phyloP scores from a whole-genome alignment of 345 rosid genomes.

The Linum tenue region DNA sequence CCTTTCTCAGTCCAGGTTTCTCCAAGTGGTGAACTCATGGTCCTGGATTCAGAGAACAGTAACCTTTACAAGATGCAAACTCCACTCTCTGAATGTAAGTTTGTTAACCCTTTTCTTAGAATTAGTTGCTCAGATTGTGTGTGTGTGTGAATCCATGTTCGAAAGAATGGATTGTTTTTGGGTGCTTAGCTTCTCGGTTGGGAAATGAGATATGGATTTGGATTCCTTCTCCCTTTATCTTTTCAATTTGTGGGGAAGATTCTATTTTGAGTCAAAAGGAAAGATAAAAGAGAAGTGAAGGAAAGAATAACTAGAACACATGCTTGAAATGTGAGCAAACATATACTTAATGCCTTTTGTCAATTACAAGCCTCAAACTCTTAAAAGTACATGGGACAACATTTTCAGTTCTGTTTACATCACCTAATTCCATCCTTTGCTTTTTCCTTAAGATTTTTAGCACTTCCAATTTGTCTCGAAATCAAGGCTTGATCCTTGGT shows the following conservation, averaged over 20 bases:
- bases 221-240: slow-evolving; percentile 1
- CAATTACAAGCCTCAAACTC: slow-evolving; percentile 40
- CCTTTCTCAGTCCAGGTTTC: slow-evolving; percentile 17
- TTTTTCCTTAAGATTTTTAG: slow-evolving; percentile 17
- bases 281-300: neutral
- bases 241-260: slow-evolving; percentile 1
- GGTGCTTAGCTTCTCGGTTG: slow-evolving; percentile 33
- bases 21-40: slow-evolving; percentile 20
- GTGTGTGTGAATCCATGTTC: neutral
- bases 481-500: neutral
- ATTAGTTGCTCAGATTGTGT: neutral
- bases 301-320: neutral
- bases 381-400: slow-evolving; percentile 14
- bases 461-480: slow-evolving; percentile 14
- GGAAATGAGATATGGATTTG: slow-evolving; percentile 3
- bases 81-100: slow-evolving; percentile 23
- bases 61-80: slow-evolving; percentile 25
- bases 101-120: neutral
- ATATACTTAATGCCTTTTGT: slow-evolving; percentile 29
- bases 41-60: slow-evolving; percentile 28
- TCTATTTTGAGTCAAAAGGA: slow-evolving; percentile 4
- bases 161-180: neutral
- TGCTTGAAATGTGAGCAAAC: neutral
- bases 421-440: slow-evolving; percentile 16
- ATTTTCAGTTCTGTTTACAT: slow-evolving; percentile 15